Evolutionary conservation across 176 grass and related monocot genomes (phyloP).

Genomic region (Oryza meridionalis): DNA sequence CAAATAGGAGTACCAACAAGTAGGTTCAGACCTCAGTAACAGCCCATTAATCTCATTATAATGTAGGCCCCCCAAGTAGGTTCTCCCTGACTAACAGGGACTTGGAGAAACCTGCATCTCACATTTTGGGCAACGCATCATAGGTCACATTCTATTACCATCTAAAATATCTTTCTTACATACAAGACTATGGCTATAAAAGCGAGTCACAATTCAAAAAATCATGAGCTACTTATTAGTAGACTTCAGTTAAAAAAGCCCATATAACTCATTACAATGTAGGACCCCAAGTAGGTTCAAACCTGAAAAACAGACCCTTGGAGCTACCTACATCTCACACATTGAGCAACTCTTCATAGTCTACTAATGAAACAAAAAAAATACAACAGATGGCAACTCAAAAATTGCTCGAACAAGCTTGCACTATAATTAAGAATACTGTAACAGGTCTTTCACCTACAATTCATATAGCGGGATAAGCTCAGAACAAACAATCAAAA

Average conservation of each 20-base stretch:
- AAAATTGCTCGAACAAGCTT: not conserved
- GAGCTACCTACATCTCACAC: slow-evolving; percentile 33
- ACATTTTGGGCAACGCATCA: slow-evolving; percentile 5
- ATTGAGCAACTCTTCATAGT: slow-evolving; percentile 26
- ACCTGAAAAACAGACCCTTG: slow-evolving; percentile 43
- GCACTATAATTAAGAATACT: too few species aligned
- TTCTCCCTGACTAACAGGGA: slow-evolving; percentile 43
- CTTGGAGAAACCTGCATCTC: slow-evolving; percentile 38
- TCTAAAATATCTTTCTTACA: not conserved
- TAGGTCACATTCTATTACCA: not conserved
- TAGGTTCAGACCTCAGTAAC: not conserved
- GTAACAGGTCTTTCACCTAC: too few species aligned
- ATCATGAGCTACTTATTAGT: too few species aligned
- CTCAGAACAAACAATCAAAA: not conserved
- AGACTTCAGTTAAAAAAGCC: slow-evolving; percentile 35
- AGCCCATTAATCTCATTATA: slow-evolving; percentile 32
- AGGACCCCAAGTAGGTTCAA: slow-evolving; percentile 46
- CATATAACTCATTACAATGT: slow-evolving; percentile 36
- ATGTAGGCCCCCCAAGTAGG: slow-evolving; percentile 49
- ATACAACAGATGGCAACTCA: not conserved
- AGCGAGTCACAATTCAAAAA: not conserved
- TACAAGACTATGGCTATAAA: not conserved
- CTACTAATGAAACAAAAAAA: not conserved
- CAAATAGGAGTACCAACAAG: not conserved
- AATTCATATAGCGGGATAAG: too few species aligned